Conservation (phyloP, 2,329 filamentous ascomycete species). For the Lecanosticta acicola region DNA sequence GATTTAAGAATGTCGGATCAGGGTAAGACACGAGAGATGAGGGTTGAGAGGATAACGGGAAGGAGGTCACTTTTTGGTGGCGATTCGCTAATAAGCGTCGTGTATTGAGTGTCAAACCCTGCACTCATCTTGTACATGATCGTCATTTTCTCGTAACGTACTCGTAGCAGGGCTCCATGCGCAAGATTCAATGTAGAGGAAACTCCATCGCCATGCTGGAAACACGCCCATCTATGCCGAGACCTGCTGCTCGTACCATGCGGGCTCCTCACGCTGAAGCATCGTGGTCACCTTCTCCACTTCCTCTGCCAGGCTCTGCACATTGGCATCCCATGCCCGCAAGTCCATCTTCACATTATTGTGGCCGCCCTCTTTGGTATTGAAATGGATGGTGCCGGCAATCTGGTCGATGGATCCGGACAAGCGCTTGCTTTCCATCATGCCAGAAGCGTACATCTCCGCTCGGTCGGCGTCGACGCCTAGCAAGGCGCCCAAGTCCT, state of each 20-base stretch:
- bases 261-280: constrained; percentile 73
- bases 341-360: constrained; percentile 56
- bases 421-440: constrained; percentile 92
- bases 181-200: background rate
- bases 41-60: too few relatives aligned
- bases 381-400: constrained; percentile 80
- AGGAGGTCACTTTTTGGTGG: too few relatives aligned
- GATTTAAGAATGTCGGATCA: too few relatives aligned
- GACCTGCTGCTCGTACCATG: constrained; percentile 43
- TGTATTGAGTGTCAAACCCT: too few relatives aligned
- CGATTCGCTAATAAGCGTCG: too few relatives aligned
- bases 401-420: constrained; percentile 92
- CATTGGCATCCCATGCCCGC: constrained; percentile 82
- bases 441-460: constrained; percentile 84
- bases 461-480: constrained; percentile 71
- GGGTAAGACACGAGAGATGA: too few relatives aligned
- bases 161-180: background rate
- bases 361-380: constrained; percentile 58
- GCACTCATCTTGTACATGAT: too few relatives aligned
- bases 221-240: constrained; percentile 14
- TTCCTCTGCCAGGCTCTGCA: constrained; percentile 79
- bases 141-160: background rate
- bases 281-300: constrained; percentile 80
- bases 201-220: constrained; percentile 2
- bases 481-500: constrained; percentile 68